Conservation (phyloP, 306 rosid species). For the Begonia loranthoides region DNA sequence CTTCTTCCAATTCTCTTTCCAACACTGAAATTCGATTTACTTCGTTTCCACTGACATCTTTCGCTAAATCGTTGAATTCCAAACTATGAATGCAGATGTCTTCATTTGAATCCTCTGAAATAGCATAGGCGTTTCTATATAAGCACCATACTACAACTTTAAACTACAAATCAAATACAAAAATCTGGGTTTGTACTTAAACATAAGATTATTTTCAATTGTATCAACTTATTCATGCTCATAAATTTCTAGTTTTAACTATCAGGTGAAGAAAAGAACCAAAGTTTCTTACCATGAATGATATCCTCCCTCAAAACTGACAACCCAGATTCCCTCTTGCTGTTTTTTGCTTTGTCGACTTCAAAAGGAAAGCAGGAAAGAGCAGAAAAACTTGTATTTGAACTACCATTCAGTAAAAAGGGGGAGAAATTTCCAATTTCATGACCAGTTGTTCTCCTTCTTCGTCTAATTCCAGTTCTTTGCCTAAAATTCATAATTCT, state of each 20-base stretch:
- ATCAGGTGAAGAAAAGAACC: not conserved
- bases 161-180: no score
- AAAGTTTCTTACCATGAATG: slow-evolving; percentile 17
- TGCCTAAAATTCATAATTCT: slow-evolving; percentile 30
- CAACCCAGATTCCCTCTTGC: slow-evolving; percentile 13
- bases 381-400: slow-evolving; percentile 1
- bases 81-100: slow-evolving; percentile 18
- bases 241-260: no score
- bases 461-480: slow-evolving; percentile 40
- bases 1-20: slow-evolving; percentile 57
- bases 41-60: slow-evolving; percentile 24
- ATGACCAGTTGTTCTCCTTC: slow-evolving; percentile 26
- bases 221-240: no score
- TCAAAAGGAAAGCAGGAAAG: slow-evolving; percentile 7
- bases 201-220: no score
- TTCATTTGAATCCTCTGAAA: slow-evolving; percentile 28
- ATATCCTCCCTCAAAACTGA: slow-evolving; percentile 10
- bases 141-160: not conserved
- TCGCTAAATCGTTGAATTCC: slow-evolving; percentile 21
- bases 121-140: slow-evolving; percentile 5
- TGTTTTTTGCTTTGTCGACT: slow-evolving; percentile 6
- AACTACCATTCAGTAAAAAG: slow-evolving; percentile 10
- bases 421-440: slow-evolving; percentile 26
- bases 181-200: no score
- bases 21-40: slow-evolving; percentile 23